phyloP scores from a whole-genome alignment of 2,329 filamentous ascomycete species.

The Ophiostoma himal-ulmi region DNA sequence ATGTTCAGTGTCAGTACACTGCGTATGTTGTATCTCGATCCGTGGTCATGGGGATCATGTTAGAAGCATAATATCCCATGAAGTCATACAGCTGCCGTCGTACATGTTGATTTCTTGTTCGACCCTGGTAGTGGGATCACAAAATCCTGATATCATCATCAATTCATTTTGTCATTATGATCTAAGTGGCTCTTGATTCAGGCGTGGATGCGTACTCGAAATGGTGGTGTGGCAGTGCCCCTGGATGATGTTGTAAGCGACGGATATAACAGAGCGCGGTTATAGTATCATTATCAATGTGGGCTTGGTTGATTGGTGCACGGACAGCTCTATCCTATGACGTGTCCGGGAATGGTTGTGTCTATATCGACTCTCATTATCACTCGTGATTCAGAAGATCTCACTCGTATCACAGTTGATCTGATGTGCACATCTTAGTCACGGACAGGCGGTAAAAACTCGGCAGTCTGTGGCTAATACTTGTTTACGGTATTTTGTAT shows the following conservation, averaged over 20 bases:
- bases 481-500: too few species aligned
- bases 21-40: not conserved
- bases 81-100: not conserved
- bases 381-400: not conserved
- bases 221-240: constrained; percentile 4
- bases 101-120: not conserved
- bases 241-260: not conserved
- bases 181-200: not conserved
- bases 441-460: too few species aligned
- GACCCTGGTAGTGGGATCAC: not conserved
- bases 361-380: not conserved
- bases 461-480: not conserved
- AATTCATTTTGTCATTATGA: not conserved
- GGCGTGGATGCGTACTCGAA: not conserved
- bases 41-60: not conserved
- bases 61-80: not conserved
- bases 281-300: not conserved
- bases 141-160: not conserved
- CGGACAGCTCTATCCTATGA: not conserved
- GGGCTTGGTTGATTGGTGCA: not conserved
- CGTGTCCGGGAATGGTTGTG: not conserved
- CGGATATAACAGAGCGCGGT: not conserved
- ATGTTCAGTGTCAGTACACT: not conserved
- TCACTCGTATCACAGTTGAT: not conserved
- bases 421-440: not conserved